Evolutionary conservation across 192 early-diverging fungal genomes (phyloP), one percentile per base, ranked within the genome.

Genomic region (Coemansia sp.): DNA sequence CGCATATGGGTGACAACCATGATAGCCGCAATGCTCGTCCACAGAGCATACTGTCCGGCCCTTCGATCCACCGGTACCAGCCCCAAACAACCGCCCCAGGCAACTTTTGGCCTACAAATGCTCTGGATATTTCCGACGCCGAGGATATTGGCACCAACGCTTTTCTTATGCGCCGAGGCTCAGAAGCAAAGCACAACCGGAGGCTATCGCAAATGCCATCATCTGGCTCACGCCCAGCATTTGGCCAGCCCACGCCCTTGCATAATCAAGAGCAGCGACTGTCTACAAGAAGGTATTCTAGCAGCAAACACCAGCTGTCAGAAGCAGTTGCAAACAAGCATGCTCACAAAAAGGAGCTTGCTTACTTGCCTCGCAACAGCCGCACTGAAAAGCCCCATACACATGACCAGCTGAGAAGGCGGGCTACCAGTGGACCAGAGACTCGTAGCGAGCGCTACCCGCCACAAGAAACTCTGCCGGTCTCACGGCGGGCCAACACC

Each of bases 81-180:
- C 32, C n/a, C n/a, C 20, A 50, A 16, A 14, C 51, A 11, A 31
- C 31, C 15, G 46, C 41, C 12, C n/a, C 15, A 26, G 34, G 30
- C 40, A 62, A 54, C 44, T 62, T 62, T 40, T 62, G 60, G 60
- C 60, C 60, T n/a, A 43, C 21, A 6, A 38, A 38, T 34, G 32
- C 32, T 34, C 10, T 34, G 2, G 32, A 34, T 9, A 7, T 34
- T 10, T 34, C 32, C 7, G 32, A 34, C 7, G 32, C 10, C 10
- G 6, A 34, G 6, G 32, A 34, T 34, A 10, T 10, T 10, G 10
- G 32, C 1, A 6, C 32, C 32, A 34, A 34, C 2, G 6, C 10
- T 34, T 34, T 34, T 2, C 6, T 6, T 34, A 6, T 6, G 32
- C 31, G 10, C 31, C n/a, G 17, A 9, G 32, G 36, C 3, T n/a